These are phyloP conservation scores for Synchytrium microbalum DNA, from an alignment of 371 early-diverging fungal species.

Conservation along the genomic window DNA sequence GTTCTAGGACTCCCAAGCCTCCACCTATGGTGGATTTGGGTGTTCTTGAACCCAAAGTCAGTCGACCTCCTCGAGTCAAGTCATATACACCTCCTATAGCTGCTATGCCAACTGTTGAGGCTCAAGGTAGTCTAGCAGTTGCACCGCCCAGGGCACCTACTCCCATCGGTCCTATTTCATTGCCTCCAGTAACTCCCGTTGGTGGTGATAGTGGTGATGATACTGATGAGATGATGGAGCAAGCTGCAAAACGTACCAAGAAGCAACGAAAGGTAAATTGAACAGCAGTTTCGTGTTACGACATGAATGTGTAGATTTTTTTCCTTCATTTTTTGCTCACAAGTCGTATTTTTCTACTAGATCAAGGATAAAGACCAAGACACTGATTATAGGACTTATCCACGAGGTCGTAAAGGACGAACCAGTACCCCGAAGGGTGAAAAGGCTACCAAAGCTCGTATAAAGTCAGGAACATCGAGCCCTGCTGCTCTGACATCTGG, in stretches of 20 bases:
- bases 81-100: background rate
- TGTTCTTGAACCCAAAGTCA: constrained; percentile 2
- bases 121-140: too few species aligned
- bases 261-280: background rate
- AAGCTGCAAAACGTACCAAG: constrained; percentile 20
- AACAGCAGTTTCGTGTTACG: background rate
- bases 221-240: constrained; percentile 38
- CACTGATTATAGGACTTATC: background rate
- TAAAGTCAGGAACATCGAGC: too few species aligned
- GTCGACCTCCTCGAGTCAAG: constrained; percentile 7
- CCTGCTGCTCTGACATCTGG: too few species aligned
- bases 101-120: too few species aligned
- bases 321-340: background rate
- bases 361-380: background rate
- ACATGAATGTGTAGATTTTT: too few species aligned
- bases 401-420: background rate
- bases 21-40: constrained; percentile 8
- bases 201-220: constrained; percentile 38
- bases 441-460: too few species aligned
- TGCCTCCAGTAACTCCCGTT: constrained; percentile 3
- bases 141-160: too few species aligned
- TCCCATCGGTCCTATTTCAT: too few species aligned
- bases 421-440: background rate
- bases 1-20: constrained; percentile 4
- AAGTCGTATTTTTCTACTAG: background rate